phyloP scores from a whole-genome alignment of 306 rosid species.

The Cucumis hystrix region DNA sequence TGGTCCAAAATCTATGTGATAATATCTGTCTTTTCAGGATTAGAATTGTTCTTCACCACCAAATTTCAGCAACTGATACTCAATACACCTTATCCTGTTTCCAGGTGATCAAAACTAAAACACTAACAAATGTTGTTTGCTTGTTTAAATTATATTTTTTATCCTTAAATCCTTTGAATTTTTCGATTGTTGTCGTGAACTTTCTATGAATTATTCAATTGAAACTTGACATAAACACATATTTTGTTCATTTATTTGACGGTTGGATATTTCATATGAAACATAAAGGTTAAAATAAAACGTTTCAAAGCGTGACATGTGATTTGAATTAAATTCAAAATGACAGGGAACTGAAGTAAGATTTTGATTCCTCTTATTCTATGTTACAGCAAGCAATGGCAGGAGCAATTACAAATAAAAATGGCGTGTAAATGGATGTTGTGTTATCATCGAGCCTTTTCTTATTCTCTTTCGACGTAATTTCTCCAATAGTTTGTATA shows the following conservation, averaged over 20 bases:
- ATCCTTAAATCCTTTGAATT: too few relatives aligned
- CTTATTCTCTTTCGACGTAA: neutral
- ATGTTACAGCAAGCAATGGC: neutral
- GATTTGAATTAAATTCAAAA: neutral
- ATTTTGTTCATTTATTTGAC: too few relatives aligned
- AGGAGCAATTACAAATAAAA: neutral
- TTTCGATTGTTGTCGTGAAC: too few relatives aligned
- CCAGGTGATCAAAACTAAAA: slow-evolving; percentile 36
- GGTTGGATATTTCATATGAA: neutral
- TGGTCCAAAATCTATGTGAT: neutral
- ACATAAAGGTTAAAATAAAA: too few relatives aligned
- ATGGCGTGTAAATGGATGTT: neutral
- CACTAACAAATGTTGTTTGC: neutral
- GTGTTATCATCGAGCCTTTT: neutral
- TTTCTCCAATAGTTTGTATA: neutral
- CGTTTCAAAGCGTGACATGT: too few relatives aligned
- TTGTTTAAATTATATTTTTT: neutral
- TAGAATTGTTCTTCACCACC: slow-evolving; percentile 81
- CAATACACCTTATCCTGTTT: slow-evolving; percentile 64
- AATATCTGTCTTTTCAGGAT: slow-evolving; percentile 30
- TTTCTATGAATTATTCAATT: too few relatives aligned
- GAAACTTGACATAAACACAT: too few relatives aligned
- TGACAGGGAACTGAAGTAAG: neutral
- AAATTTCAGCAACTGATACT: slow-evolving; percentile 59
- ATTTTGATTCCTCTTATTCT: neutral